Conservation (phyloP, 2,329 filamentous ascomycete species). For the Falciphora oryzae region DNA sequence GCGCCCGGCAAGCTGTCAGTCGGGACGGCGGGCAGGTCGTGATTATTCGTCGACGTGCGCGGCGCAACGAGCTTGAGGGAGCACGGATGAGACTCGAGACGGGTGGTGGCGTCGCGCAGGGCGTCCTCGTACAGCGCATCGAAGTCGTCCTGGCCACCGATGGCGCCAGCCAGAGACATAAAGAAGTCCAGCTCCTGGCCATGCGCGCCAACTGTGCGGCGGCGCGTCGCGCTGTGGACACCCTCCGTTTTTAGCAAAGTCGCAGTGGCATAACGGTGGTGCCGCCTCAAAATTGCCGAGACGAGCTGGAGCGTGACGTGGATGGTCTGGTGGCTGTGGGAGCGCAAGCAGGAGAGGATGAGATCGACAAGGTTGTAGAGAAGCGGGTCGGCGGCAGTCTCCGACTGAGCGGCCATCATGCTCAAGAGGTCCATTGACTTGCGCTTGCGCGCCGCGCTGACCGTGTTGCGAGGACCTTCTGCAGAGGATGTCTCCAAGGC, state of each 20-base stretch:
- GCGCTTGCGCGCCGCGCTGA: slow-evolving; percentile 68
- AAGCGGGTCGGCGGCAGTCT: slow-evolving; percentile 69
- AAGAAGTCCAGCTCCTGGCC: slow-evolving; percentile 70
- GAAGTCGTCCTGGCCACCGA: slow-evolving; percentile 65
- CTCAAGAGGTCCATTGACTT: slow-evolving; percentile 86
- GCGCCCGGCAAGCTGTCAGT: slow-evolving; percentile 50
- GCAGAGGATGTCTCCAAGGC: slow-evolving; percentile 17
- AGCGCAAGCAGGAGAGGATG: slow-evolving; percentile 77
- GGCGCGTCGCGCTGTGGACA: slow-evolving; percentile 41
- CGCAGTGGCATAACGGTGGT: slow-evolving; percentile 79
- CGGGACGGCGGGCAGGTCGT: slow-evolving; percentile 48
- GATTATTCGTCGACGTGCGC: slow-evolving; percentile 49
- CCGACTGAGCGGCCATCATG: slow-evolving; percentile 69
- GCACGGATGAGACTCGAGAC: slow-evolving; percentile 68
- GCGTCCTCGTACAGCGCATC: slow-evolving; percentile 68
- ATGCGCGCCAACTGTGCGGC: slow-evolving; percentile 67
- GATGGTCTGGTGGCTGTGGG: slow-evolving; percentile 81
- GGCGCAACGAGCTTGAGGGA: slow-evolving; percentile 63
- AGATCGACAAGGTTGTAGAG: slow-evolving; percentile 93
- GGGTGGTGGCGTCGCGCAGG: slow-evolving; percentile 62
- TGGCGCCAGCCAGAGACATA: slow-evolving; percentile 58
- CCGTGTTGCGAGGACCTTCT: slow-evolving; percentile 38
- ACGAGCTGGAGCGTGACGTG: slow-evolving; percentile 83
- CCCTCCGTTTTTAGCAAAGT: slow-evolving; percentile 66
- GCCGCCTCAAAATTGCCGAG: slow-evolving; percentile 77